Evolutionary conservation across 441 rosid species (phyloP).

Genomic region (Arabidopsis hybrid): DNA sequence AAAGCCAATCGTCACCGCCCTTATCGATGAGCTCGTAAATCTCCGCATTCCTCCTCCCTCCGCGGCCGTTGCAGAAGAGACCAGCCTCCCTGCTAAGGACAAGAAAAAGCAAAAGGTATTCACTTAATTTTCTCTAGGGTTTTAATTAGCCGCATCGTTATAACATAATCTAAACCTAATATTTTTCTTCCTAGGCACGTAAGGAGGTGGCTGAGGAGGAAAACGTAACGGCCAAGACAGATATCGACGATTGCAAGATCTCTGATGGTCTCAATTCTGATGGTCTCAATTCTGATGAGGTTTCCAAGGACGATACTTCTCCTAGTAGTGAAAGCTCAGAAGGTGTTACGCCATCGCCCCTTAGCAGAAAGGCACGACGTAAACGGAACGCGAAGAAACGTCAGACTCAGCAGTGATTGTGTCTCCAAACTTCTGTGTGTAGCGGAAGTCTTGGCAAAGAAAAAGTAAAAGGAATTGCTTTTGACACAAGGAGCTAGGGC

Average conservation of each 20-base stretch:
- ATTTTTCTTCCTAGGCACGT: neutral
- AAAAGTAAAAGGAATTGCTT: too few relatives aligned
- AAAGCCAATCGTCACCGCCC: slow-evolving; percentile 65
- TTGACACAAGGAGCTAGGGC: too few relatives aligned
- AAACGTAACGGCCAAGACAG: neutral
- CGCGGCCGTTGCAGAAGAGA: neutral
- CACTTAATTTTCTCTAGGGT: neutral
- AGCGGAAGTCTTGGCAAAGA: neutral
- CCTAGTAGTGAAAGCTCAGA: neutral
- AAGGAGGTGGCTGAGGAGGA: neutral
- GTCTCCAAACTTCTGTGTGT: neutral
- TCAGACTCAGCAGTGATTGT: neutral
- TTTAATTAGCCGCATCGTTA: neutral
- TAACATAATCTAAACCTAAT: neutral
- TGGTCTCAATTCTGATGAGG: neutral
- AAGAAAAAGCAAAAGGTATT: neutral
- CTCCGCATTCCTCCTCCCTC: slow-evolving; percentile 46
- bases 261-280: too few relatives aligned
- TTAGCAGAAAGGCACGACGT: neutral
- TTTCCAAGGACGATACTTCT: neutral
- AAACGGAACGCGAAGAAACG: neutral
- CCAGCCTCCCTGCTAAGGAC: neutral
- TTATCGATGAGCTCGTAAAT: slow-evolving; percentile 91
- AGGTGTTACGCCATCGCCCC: neutral
- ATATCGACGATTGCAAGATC: neutral